Conservation (phyloP, 345 rosid genomes). For the Hypericum perforatum region DNA sequence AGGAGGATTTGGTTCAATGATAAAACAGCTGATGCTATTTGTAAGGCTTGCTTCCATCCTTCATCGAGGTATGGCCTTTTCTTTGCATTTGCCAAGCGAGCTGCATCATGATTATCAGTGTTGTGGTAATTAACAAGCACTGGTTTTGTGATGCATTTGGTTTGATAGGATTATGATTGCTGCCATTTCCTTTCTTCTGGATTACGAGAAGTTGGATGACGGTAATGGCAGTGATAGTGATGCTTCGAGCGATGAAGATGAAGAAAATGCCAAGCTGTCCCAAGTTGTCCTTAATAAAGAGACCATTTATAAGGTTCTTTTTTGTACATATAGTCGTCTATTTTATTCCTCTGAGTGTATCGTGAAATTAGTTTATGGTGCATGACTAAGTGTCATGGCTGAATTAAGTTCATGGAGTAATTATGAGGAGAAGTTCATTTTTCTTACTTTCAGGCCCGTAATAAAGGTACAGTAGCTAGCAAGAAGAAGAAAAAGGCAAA, state of each 20-base stretch:
- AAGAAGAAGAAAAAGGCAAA: slow-evolving; percentile 98
- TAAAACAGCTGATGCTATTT: slow-evolving; percentile 85
- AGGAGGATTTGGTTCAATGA: slow-evolving; percentile 86
- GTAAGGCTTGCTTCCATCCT: slow-evolving; percentile 79
- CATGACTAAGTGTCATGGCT: not conserved
- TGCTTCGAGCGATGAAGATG: slow-evolving; percentile 62
- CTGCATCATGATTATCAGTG: not conserved
- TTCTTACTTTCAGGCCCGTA: slow-evolving; percentile 42
- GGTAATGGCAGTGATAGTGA: slow-evolving; percentile 57
- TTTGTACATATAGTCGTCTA: not conserved
- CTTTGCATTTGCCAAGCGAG: not conserved
- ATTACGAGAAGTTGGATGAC: slow-evolving; percentile 73
- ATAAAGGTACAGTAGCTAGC: slow-evolving; percentile 76
- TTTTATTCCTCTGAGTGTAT: not conserved
- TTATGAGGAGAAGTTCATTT: too few species aligned
- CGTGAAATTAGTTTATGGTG: not conserved
- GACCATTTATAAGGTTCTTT: slow-evolving; percentile 66
- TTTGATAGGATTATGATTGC: slow-evolving; percentile 66
- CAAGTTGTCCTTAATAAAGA: slow-evolving; percentile 52
- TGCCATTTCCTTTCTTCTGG: slow-evolving; percentile 70
- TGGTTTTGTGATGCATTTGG: slow-evolving; percentile 5
- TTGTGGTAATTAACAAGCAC: not conserved
- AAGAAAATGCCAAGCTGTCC: slow-evolving; percentile 28
- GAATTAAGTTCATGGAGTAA: slow-evolving; percentile 3
- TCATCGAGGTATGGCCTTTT: slow-evolving; percentile 48